These are phyloP conservation scores for Colletotrichum phormii DNA, from an alignment of 2,329 filamentous ascomycete genomes.

Conservation along the genomic window DNA sequence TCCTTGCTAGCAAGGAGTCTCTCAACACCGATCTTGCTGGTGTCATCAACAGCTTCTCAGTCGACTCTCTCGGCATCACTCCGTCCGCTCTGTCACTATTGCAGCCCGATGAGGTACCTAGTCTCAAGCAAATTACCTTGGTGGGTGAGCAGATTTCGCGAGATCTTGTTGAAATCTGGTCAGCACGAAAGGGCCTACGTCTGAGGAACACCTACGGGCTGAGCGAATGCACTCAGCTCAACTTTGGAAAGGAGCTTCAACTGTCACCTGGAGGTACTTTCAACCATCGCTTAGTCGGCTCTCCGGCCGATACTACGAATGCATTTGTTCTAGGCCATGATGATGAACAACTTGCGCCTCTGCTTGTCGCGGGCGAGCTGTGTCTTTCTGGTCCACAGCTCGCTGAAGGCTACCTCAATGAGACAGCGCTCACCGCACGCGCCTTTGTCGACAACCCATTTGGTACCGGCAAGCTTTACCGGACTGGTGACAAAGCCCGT, in stretches of 20 bases:
- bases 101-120: neutral
- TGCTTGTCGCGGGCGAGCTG: conserved; percentile 39
- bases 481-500: conserved; percentile 40
- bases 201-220: conserved; percentile 43
- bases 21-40: conserved; percentile 38
- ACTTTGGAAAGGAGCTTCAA: conserved; percentile 28
- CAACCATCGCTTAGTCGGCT: conserved; percentile 18
- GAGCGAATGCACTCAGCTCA: conserved; percentile 41
- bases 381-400: conserved; percentile 36
- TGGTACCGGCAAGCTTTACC: conserved; percentile 34
- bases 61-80: conserved; percentile 39
- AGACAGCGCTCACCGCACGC: neutral
- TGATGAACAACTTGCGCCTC: conserved; percentile 31
- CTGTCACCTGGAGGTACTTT: neutral
- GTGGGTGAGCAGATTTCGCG: conserved; percentile 40
- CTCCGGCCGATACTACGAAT: conserved; percentile 11
- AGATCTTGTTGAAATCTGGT: conserved; percentile 35
- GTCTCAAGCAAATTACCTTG: conserved; percentile 35
- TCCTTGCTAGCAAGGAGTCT: conserved; percentile 40
- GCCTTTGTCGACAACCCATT: conserved; percentile 13
- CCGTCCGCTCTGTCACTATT: conserved; percentile 39
- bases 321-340: conserved; percentile 38
- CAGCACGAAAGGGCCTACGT: neutral
- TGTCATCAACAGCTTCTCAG: conserved; percentile 32
- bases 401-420: conserved; percentile 7